phyloP scores from a whole-genome alignment of 371 early-diverging fungal species.

The Actinomortierella ambigua region DNA sequence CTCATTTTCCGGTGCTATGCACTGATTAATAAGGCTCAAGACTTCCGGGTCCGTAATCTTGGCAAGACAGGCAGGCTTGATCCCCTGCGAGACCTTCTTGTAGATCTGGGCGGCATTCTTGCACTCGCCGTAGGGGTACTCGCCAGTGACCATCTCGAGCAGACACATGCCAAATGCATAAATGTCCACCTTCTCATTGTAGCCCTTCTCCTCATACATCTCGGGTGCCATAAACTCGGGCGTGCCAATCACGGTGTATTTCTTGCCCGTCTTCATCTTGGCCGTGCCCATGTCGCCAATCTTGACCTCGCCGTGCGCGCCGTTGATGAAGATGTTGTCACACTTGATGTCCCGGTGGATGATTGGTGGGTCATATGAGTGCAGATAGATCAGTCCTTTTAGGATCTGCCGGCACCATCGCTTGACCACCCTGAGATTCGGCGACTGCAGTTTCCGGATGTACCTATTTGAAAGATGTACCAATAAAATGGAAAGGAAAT shows the following conservation, averaged over 20 bases:
- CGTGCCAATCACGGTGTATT: constrained; percentile 88
- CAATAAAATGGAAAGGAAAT: no score
- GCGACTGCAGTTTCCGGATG: constrained; percentile 71
- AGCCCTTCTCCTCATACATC: constrained; percentile 89
- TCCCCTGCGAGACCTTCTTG: constrained; percentile 78
- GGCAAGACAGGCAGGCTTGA: constrained; percentile 80
- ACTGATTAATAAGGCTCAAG: constrained; percentile 75
- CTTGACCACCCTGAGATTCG: constrained; percentile 75
- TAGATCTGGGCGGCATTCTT: constrained; percentile 88
- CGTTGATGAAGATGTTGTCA: constrained; percentile 93
- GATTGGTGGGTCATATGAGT: constrained; percentile 83
- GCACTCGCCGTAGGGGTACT: constrained; percentile 91
- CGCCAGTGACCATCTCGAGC: constrained; percentile 89
- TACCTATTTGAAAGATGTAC: no score
- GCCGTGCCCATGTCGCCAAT: constrained; percentile 95
- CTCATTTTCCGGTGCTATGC: constrained; percentile 75
- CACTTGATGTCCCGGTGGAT: constrained; percentile 92
- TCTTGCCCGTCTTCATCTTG: constrained; percentile 78
- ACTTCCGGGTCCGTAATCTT: constrained; percentile 77
- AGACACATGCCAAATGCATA: constrained; percentile 96
- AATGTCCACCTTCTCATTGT: constrained; percentile 89
- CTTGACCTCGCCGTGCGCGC: constrained; percentile 90
- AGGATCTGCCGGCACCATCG: constrained; percentile 87
- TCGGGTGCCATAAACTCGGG: constrained; percentile 98
- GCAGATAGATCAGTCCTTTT: constrained; percentile 84